phyloP scores from a whole-genome alignment of 2,329 filamentous ascomycete species.

The Paecilomyces sp. region DNA sequence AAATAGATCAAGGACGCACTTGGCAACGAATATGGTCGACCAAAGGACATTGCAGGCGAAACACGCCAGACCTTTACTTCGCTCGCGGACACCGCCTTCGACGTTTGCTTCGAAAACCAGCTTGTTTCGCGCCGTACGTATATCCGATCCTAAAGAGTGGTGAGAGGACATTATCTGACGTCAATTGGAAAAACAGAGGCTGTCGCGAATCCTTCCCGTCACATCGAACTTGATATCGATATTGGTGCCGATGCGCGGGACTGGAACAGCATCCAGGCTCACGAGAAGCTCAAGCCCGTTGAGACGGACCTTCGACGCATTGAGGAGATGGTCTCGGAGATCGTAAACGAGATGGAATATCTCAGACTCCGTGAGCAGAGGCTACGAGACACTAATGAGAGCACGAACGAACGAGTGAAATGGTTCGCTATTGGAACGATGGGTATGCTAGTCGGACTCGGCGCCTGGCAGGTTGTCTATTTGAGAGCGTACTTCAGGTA shows the following conservation, averaged over 20 bases:
- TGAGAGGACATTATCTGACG: not conserved
- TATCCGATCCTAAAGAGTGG: not conserved
- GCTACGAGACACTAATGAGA: conserved; percentile 97
- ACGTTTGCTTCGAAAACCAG: conserved; percentile 92
- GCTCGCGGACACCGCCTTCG: conserved; percentile 83
- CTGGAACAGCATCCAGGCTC: conserved; percentile 92
- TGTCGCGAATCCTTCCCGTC: conserved; percentile 51
- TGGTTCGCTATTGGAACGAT: conserved; percentile 97
- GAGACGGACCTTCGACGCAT: conserved; percentile 90
- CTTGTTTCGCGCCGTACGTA: conserved; percentile 59
- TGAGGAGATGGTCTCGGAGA: conserved; percentile 81
- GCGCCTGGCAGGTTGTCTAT: conserved; percentile 97
- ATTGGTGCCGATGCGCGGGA: conserved; percentile 96
- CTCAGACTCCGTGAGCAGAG: conserved; percentile 84
- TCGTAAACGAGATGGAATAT: conserved; percentile 95
- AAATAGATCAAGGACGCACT: conserved; percentile 84
- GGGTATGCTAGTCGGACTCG: conserved; percentile 78
- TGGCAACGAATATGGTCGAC: conserved; percentile 90
- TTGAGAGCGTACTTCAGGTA: conserved; percentile 92
- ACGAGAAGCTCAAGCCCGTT: conserved; percentile 95
- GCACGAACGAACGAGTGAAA: conserved; percentile 96
- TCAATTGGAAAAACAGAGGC: conserved; percentile 18
- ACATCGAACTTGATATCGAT: conserved; percentile 88
- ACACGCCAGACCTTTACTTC: conserved; percentile 91
- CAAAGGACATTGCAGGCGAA: conserved; percentile 87